Base-by-base conservation (phyloP, 305 asterid genomes). In the Solanum chacoense region DNA sequence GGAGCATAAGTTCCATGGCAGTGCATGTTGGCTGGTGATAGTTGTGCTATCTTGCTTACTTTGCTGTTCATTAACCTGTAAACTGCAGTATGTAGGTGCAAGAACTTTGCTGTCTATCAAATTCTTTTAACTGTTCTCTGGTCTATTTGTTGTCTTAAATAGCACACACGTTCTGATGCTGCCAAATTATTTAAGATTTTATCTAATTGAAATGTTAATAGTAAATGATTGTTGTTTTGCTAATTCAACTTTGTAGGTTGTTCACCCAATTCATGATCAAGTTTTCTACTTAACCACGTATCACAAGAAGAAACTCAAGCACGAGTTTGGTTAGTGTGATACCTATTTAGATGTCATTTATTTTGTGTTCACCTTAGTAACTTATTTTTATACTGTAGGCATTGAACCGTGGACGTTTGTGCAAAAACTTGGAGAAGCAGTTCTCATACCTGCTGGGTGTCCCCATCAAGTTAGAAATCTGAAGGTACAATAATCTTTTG, bases 191-290 rank as follows among this genome's bases (percentile, higher is more conserved):
- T 72, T 71, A 38, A 67, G 42, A 22, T 42, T 28, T 55, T 5
- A 20, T 40, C 75, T 35, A 84, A 74, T 67, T 42, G 84, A 28
- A 29, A 67, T 77, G n/a, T 26, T 32, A 6, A 7, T 80, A 29
- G 32, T 37, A 1, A 45, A 65, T 37, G 42, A 20, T 80, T 37
- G 38, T 6, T 13, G 3, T 84, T 87, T 85, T 89, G 55, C 9
- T 8, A 71, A 75, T 29, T 75, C 55, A 50, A 55, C 71, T 81
- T 22, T 78, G 83, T 84, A 92, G 93, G 92, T 91, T 90, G 88
- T 91, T 63, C 95, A 92, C 88, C 94, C 95, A 31, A 91, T 93
- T 86, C 95, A 93, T 88, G 95, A 93, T 83, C 94, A 93, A 87
- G 85, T 91, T 90, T 81, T 93, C 84, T 93, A 90, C 89, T 74